phyloP scores from a whole-genome alignment of 2,329 filamentous ascomycete genomes.

The Cordyceps farinosa region DNA sequence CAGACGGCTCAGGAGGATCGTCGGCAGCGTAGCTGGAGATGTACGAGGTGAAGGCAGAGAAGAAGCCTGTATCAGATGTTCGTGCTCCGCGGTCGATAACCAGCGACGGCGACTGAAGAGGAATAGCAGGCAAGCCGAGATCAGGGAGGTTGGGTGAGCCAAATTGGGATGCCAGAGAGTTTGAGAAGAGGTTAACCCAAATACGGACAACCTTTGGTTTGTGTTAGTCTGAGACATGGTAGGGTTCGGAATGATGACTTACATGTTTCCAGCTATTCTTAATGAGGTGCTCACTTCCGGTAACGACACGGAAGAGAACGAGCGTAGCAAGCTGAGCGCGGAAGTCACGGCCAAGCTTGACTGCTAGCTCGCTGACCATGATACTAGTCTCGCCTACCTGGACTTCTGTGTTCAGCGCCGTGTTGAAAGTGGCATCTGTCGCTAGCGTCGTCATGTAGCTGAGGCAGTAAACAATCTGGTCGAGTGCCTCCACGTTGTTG shows the following conservation, averaged over 20 bases:
- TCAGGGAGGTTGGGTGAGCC: constrained; percentile 60
- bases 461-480: constrained; percentile 87
- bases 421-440: constrained; percentile 72
- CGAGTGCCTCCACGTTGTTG: constrained; percentile 77
- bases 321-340: constrained; percentile 90
- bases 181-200: constrained; percentile 93
- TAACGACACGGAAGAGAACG: constrained; percentile 90
- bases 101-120: constrained; percentile 85
- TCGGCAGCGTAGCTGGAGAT: constrained; percentile 98
- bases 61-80: constrained; percentile 75
- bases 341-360: constrained; percentile 91
- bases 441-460: constrained; percentile 87
- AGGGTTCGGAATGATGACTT: constrained; percentile 35
- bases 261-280: constrained; percentile 75
- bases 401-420: constrained; percentile 88
- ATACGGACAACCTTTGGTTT: constrained; percentile 72
- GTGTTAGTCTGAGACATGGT: constrained; percentile 34
- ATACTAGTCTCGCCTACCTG: constrained; percentile 88
- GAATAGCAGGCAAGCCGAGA: constrained; percentile 74
- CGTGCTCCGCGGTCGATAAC: constrained; percentile 84
- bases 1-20: constrained; percentile 93
- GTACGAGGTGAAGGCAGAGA: constrained; percentile 93
- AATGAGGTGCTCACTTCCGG: constrained; percentile 76
- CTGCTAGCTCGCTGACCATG: constrained; percentile 97
- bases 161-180: constrained; percentile 84